Evolutionary conservation across 169 alveolate species (phyloP), one percentile per base, ranked within the genome.

Genomic region (Theileria equi): DNA sequence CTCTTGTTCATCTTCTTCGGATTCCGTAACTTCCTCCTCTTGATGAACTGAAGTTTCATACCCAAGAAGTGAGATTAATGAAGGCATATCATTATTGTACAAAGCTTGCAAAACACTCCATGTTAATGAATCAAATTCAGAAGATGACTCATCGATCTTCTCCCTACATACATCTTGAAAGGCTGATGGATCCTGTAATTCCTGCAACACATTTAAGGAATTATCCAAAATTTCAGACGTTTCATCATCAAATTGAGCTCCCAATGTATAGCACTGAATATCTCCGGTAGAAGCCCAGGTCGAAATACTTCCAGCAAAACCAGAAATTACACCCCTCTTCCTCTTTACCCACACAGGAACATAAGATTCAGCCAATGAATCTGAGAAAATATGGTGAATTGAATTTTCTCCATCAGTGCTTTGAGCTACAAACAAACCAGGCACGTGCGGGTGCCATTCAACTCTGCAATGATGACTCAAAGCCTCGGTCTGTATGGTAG

Each of bases 61-160:
- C n/a, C 81, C 81, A 7, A 70, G 47, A 10, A 58, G 45, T 13
- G 31, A 13, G 21, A 70, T 44, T 43, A 70, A 23, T 7, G 71
- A 69, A 28, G 17, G 25, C 13, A 54, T 7, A 3, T 49, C 35
- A 1, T 71, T 71, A 32, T 47, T 59, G 49, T 50, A 35, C 36
- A 58, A 35, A 45, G 74, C 57, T 6, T 25, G 43, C 59, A 73
- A 54, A 28, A 81, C 81, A 34, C 65, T 69, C 90, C 90, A 83
- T 6, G 82, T 68, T 10, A 80, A 82, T 49, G 58, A 72, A 17
- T 74, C 78, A 25, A 71, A 45, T 21, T 79, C 90, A 34, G 57
- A 52, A 48, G 43, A 66, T 35, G 78, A 55, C 23, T 76, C 45
- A 26, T 21, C 53, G 2, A 11, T 38, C 17, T 68, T 63, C n/a